Percentiles rank a stretch among this genome's conserved stretches.
phyloP scores from a whole-genome alignment of 2,329 filamentous ascomycete species.

The Cryphonectria japonica region DNA sequence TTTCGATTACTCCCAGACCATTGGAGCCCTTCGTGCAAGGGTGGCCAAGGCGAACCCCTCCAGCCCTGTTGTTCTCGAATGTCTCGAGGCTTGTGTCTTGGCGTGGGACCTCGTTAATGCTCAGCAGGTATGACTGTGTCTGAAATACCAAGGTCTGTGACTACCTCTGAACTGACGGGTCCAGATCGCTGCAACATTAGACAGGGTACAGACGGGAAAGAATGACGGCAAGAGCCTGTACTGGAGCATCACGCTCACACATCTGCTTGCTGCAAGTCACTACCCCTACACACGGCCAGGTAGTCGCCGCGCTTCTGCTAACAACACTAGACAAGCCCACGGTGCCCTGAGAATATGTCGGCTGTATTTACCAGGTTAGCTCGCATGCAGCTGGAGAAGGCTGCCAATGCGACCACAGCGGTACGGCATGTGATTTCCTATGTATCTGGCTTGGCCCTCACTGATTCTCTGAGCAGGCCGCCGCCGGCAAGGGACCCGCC shows the following conservation, averaged over 20 bases:
- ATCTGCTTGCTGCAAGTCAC: slow-evolving; percentile 54
- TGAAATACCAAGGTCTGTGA: background rate
- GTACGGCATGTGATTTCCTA: slow-evolving; percentile 35
- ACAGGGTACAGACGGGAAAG: slow-evolving; percentile 53
- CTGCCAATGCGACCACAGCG: slow-evolving; percentile 50
- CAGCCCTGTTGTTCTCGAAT: slow-evolving; percentile 45
- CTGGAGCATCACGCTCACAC: slow-evolving; percentile 58
- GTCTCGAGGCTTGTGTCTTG: slow-evolving; percentile 56
- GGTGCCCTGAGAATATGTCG: slow-evolving; percentile 52
- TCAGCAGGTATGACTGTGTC: slow-evolving; percentile 51
- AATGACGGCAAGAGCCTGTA: slow-evolving; percentile 55
- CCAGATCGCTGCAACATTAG: slow-evolving; percentile 58
- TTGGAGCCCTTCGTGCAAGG: slow-evolving; percentile 54
- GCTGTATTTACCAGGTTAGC: slow-evolving; percentile 57
- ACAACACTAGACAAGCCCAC: slow-evolving; percentile 47
- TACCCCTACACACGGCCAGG: background rate
- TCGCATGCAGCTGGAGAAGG: slow-evolving; percentile 55
- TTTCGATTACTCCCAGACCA: slow-evolving; percentile 49
- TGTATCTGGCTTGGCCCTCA: too few species aligned
- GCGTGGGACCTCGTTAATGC: slow-evolving; percentile 61
- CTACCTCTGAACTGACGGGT: slow-evolving; percentile 4
- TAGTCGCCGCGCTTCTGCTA: slow-evolving; percentile 16
- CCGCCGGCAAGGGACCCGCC: slow-evolving; percentile 31
- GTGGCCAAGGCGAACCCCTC: slow-evolving; percentile 59
- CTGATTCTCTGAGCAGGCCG: slow-evolving; percentile 3